phyloP scores from a whole-genome alignment of 129 eudicot species.

The Lactuca sativa region DNA sequence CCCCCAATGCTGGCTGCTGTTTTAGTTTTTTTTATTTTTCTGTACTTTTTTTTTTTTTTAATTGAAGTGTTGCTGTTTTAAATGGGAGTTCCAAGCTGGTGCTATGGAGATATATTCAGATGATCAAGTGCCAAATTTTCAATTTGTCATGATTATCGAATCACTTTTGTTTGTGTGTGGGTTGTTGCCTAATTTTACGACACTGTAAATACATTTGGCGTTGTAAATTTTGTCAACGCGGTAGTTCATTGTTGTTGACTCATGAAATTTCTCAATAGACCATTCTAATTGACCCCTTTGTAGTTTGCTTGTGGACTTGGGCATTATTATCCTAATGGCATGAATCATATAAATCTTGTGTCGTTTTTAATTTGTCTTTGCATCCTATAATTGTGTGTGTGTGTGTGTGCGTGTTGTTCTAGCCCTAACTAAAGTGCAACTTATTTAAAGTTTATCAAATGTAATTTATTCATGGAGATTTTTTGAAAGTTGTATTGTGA shows the following conservation, averaged over 20 bases:
- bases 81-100: conserved; percentile 3
- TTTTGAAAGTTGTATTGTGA: no score
- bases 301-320: no score
- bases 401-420: no score
- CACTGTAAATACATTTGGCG: conserved; percentile 23
- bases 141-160: conserved; percentile 2
- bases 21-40: conserved; percentile 14
- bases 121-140: conserved; percentile 9
- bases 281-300: not conserved
- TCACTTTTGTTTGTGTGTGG: conserved; percentile 22
- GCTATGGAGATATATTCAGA: conserved; percentile 23
- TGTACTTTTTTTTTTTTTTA: conserved; percentile 10
- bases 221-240: conserved; percentile 14
- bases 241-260: conserved; percentile 11
- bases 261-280: conserved; percentile 1
- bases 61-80: conserved; percentile 15
- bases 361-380: no score
- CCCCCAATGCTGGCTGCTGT: conserved; percentile 8
- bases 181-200: conserved; percentile 18
- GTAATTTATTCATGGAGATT: no score
- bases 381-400: no score
- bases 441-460: no score
- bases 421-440: no score
- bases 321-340: no score
- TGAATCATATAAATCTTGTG: no score